Evolutionary conservation across 2,329 filamentous ascomycete species (phyloP), one percentile per base, ranked within the genome.

Genomic region (Aspergillus japonicus): DNA sequence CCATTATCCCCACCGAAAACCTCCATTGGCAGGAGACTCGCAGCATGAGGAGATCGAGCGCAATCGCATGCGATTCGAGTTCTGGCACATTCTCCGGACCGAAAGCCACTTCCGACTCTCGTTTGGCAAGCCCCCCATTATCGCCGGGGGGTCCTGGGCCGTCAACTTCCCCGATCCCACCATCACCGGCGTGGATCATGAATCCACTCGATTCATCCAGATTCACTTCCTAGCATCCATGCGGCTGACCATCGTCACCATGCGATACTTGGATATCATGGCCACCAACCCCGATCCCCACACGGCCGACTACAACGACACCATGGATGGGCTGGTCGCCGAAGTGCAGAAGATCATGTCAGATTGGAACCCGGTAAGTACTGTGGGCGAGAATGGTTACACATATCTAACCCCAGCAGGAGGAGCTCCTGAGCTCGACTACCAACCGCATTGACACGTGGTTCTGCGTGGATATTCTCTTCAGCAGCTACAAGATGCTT

Each of bases 51-150:
- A 60, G 33, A 39, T 61, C 3, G 61, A 64, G 1, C 55, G 54
- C 11, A 67, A 67, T 52, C 60, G 62, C 14, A 62, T 63, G 39
- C 62, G 65, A 12, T 66, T 67, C 51, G 65, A 67, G 33, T 67
- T 67, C 48, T 67, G 65, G 65, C 64, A 67, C 23, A 49, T 67
- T 3, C 47, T 67, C 8, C 64, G 64, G 0, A 59, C 48, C 6
- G 65, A 67, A 47, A 66, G 60, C 53, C 49, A 66, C 6, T 67
- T 67, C 16, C 62, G 65, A 1, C 24, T 64, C 12, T 64, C 59
- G 0, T 66, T 67, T 16, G 63, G 63, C 3, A 66, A 63, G 35
- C 63, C 62, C 4, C 52, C 58, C 5, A 50, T 65, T 4, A 67
- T 67, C 8, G 11, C 60, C 1, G 33, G 31, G 3, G 63, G 63